Conservation (phyloP, 305 asterid species). For the Stenogyne calaminthoides region DNA sequence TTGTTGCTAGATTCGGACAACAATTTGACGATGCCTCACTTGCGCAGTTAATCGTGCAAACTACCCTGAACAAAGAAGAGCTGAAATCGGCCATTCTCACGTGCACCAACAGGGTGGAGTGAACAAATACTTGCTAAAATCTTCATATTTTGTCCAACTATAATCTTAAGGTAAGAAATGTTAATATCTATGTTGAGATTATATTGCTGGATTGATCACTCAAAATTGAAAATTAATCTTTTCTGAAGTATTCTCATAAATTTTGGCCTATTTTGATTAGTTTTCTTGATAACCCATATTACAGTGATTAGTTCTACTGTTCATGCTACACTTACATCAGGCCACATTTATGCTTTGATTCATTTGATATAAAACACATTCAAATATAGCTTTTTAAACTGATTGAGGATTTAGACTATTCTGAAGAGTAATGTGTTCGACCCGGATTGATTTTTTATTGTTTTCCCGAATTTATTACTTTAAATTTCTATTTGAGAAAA, state of each 20-base stretch:
- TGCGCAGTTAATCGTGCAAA: slow-evolving; percentile 72
- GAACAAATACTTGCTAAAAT: slow-evolving; percentile 15
- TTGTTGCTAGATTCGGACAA: neutral
- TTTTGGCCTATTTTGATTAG: neutral
- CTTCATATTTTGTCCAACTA: neutral
- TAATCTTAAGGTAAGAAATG: slow-evolving; percentile 4
- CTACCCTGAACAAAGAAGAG: slow-evolving; percentile 75
- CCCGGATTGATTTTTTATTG: neutral
- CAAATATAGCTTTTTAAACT: no score
- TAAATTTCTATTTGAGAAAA: no score
- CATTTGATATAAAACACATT: no score
- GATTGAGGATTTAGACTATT: neutral
- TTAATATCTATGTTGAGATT: neutral
- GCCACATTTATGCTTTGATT: neutral
- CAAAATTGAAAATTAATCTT: neutral
- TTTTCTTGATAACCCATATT: neutral
- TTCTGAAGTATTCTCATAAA: neutral
- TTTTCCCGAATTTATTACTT: no score
- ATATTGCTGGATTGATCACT: neutral
- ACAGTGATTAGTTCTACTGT: neutral
- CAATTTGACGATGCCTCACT: neutral
- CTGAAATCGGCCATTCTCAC: slow-evolving; percentile 67
- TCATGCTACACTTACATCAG: neutral
- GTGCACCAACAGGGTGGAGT: slow-evolving; percentile 82
- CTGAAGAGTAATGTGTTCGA: neutral